Evolutionary conservation across 2,329 filamentous ascomycete genomes (phyloP), one percentile per base, ranked within the genome.

Genomic region (Amylocarpus encephaloides): DNA sequence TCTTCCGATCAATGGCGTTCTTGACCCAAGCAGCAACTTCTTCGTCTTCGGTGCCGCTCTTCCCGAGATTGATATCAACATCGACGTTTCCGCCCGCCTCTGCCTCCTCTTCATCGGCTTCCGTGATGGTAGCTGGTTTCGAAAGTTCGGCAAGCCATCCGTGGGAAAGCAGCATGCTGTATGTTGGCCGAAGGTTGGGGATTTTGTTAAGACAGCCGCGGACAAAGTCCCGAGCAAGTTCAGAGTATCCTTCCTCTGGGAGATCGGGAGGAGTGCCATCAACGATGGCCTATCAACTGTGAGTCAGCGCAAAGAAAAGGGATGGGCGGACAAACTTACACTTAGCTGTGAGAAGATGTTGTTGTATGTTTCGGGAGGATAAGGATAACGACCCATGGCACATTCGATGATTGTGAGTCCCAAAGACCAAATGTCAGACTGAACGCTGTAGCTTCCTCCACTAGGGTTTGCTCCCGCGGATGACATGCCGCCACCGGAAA

Each of bases 331-430:
- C 1, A 32, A 39, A 82, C 91, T 83, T 77, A 97, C 93, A 63
- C 86, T 94, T 32, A 98, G 75, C 67, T 98, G 93, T 63, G 89
- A 94, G 74, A 98, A 97, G 59, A 98, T 98, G 64, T 95, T 97
- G 67, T 92, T 93, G 59, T 94, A 97, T 1, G 94, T 93, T 68
- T 98, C 93, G 0, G 93, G 92, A 4, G 93, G 92, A 63, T 98
- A 98, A 1, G 93, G 93, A 68, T 98, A 98, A 61, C 85, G 80
- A 41, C 93, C 93, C 75, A 94, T 82, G 19, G 92, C 92, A 67
- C 92, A 97, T 69, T 98, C 93, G 61, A 98, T 95, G 57, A 98
- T 86, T 26, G 89, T 94, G 65, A 98, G 69, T 13, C 93, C 93
- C 59, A 98, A 71, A 68, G 89, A 95, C 93, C 93, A 98, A 52